These are phyloP conservation scores for Fusarium phyllophilum DNA, from an alignment of 2,329 filamentous ascomycete species.

Conservation along the genomic window DNA sequence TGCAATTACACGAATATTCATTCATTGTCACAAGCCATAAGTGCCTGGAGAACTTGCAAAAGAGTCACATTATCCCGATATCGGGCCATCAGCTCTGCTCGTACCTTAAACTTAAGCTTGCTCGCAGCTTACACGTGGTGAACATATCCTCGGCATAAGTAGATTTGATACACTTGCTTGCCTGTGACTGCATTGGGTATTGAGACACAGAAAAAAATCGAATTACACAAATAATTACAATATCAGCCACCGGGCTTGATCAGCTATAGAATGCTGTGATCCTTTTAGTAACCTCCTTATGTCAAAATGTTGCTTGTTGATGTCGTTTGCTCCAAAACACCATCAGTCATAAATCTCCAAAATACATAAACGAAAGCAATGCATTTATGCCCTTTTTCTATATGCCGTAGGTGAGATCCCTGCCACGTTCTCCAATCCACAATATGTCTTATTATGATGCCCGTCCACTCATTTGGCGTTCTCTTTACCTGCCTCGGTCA, in stretches of 20 bases:
- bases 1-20: constrained; percentile 8
- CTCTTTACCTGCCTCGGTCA: constrained; percentile 43
- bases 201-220: not conserved
- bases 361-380: constrained; percentile 9
- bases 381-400: constrained; percentile 2
- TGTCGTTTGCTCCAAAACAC: constrained; percentile 12
- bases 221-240: constrained; percentile 2
- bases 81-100: constrained; percentile 17
- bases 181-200: constrained; percentile 4
- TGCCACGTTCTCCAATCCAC: constrained; percentile 17
- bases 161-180: not conserved
- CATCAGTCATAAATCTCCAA: constrained; percentile 7
- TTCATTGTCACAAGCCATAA: constrained; percentile 1
- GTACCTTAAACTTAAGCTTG: constrained; percentile 12
- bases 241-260: not conserved
- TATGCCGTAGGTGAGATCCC: constrained; percentile 11
- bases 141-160: constrained; percentile 21
- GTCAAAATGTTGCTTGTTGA: not conserved
- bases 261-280: not conserved
- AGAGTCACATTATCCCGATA: constrained; percentile 32
- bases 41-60: not conserved
- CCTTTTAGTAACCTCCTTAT: not conserved
- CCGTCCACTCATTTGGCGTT: constrained; percentile 40
- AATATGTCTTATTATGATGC: not conserved
- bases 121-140: constrained; percentile 13